Percentiles rank a stretch among this genome's conserved stretches.
These are phyloP conservation scores for Suillus subaureus DNA, from an alignment of 768 basidiomycete species.

Conservation along the genomic window DNA sequence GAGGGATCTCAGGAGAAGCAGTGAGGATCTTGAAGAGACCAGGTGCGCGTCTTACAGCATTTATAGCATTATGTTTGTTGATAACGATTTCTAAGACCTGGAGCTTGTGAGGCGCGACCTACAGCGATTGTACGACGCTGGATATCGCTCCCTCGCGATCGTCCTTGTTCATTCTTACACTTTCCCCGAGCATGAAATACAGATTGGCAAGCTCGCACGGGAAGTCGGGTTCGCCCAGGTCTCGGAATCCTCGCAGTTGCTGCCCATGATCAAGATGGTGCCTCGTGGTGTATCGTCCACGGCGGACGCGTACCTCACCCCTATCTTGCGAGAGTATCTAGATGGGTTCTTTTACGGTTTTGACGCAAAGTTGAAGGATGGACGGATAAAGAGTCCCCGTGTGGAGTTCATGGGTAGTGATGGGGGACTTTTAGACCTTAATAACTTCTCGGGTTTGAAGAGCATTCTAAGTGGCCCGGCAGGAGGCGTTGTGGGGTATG, in stretches of 20 bases:
- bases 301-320: slow-evolving; percentile 94
- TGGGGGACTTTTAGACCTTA: slow-evolving; percentile 77
- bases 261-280: slow-evolving; percentile 96
- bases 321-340: slow-evolving; percentile 80
- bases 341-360: slow-evolving; percentile 93
- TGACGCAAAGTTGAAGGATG: slow-evolving; percentile 69
- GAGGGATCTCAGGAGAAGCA: slow-evolving; percentile 86
- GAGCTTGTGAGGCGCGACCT: slow-evolving; percentile 60
- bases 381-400: slow-evolving; percentile 57
- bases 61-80: slow-evolving; percentile 9
- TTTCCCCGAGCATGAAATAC: slow-evolving; percentile 81
- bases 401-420: slow-evolving; percentile 98
- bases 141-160: slow-evolving; percentile 87
- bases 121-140: slow-evolving; percentile 71
- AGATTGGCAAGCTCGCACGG: slow-evolving; percentile 72
- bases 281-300: slow-evolving; percentile 91
- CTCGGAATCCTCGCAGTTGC: slow-evolving; percentile 83
- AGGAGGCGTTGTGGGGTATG: slow-evolving; percentile 95
- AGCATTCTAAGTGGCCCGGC: slow-evolving; percentile 93
- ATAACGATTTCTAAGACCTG: slow-evolving; percentile 44
- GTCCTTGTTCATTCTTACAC: slow-evolving; percentile 93
- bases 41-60: slow-evolving; percentile 40
- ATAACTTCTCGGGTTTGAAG: slow-evolving; percentile 91
- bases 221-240: slow-evolving; percentile 88
- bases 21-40: slow-evolving; percentile 80